Conservation (phyloP, 345 rosid species). For the Hirschfeldia incana region DNA sequence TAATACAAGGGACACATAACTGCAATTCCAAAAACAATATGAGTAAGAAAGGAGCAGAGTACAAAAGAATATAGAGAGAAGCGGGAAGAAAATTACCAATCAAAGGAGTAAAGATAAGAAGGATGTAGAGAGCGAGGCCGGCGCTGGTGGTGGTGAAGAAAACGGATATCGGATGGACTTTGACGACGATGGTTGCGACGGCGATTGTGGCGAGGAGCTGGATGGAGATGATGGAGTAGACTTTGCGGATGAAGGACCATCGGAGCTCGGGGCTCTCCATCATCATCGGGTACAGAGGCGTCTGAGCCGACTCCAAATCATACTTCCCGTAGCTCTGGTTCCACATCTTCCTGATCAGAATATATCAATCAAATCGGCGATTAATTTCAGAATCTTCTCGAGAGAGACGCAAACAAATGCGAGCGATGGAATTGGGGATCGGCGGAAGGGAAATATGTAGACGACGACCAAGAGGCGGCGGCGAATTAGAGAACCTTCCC, state of each 20-base stretch:
- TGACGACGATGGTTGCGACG: conserved; percentile 74
- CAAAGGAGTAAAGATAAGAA: conserved; percentile 70
- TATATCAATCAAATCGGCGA: not conserved
- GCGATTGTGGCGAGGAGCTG: conserved; percentile 77
- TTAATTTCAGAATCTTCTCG: not conserved
- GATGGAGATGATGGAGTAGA: conserved; percentile 68
- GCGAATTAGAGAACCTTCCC: conserved; percentile 18
- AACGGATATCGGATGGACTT: conserved; percentile 56
- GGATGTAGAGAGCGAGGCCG: conserved; percentile 78
- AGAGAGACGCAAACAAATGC: not conserved
- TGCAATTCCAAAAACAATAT: conserved; percentile 36
- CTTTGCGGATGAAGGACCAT: conserved; percentile 88
- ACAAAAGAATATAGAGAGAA: not conserved
- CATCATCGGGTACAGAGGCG: conserved; percentile 87
- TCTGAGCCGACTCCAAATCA: conserved; percentile 70
- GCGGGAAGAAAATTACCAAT: conserved; percentile 42
- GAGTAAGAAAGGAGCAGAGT: not conserved
- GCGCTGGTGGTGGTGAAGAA: conserved; percentile 66
- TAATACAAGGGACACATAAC: conserved; percentile 77
- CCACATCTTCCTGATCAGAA: conserved; percentile 49
- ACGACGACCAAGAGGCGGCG: conserved; percentile 2
- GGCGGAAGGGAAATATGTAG: not conserved
- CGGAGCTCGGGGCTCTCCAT: conserved; percentile 82
- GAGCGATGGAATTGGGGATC: not conserved
- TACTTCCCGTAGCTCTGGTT: conserved; percentile 36